Percentiles rank a stretch among this genome's conserved stretches.
Conservation (phyloP, 352 stramenopile species). For the Thalassiosira mediterranea region DNA sequence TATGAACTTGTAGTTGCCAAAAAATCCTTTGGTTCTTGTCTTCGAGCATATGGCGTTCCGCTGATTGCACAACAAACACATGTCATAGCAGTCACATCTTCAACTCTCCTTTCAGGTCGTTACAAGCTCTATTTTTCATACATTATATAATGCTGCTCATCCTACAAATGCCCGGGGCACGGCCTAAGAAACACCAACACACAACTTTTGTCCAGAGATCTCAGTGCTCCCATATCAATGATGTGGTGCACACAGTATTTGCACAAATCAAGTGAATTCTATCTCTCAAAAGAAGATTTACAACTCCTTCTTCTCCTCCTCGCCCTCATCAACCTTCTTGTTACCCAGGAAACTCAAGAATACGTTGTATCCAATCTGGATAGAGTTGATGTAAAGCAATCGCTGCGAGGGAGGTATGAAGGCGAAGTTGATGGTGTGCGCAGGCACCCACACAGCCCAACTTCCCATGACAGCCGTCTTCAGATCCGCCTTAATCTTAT, state of each 20-base stretch:
- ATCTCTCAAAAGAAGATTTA: slow-evolving; percentile 17
- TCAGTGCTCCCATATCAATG: not conserved
- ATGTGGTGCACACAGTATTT: not conserved
- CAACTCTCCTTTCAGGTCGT: too few species aligned
- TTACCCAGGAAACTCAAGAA: slow-evolving; percentile 89
- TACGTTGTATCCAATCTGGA: slow-evolving; percentile 90
- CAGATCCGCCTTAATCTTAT: slow-evolving; percentile 87
- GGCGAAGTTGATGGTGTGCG: slow-evolving; percentile 88
- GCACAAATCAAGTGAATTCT: not conserved
- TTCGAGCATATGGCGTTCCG: too few species aligned
- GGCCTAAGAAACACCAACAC: too few species aligned
- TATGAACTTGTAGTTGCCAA: too few species aligned
- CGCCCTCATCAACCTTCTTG: slow-evolving; percentile 71
- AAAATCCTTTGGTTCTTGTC: too few species aligned
- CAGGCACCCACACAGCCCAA: slow-evolving; percentile 88
- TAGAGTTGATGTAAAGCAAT: slow-evolving; percentile 89
- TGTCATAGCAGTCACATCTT: too few species aligned
- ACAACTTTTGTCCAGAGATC: too few species aligned
- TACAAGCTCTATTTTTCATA: too few species aligned
- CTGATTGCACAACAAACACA: too few species aligned
- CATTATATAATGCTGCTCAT: too few species aligned
- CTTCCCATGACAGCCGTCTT: slow-evolving; percentile 83
- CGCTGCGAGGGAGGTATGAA: slow-evolving; percentile 86
- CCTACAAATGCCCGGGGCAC: too few species aligned
- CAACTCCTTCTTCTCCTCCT: slow-evolving; percentile 66